A percentile compares a stretch with the other conserved stretches of the same genome.
These are phyloP conservation scores for Volvox carteri DNA, from an alignment of 163 green algal species.

Conservation along the genomic window DNA sequence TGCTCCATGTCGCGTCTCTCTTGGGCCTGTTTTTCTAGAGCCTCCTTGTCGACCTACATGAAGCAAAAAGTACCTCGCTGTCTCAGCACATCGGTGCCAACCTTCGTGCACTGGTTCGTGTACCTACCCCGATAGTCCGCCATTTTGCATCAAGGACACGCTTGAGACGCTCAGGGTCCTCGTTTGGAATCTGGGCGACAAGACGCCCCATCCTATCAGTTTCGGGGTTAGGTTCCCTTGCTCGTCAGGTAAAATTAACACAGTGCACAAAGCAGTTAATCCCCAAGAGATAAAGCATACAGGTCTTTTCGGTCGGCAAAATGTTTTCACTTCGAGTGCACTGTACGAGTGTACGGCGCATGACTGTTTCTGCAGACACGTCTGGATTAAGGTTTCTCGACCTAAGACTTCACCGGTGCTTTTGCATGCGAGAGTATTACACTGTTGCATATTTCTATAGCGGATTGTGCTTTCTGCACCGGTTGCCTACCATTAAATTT, in stretches of 20 bases:
- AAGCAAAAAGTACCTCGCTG: neutral
- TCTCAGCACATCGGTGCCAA: neutral
- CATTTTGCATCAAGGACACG: slow-evolving; percentile 77
- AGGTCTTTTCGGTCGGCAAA: too few species aligned
- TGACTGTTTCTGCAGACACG: neutral
- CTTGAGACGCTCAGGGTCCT: slow-evolving; percentile 66
- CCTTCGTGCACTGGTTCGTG: neutral
- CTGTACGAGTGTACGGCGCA: neutral
- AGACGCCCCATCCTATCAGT: slow-evolving; percentile 63
- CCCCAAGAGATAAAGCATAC: too few species aligned
- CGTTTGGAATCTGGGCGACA: slow-evolving; percentile 67
- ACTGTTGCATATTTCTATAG: too few species aligned
- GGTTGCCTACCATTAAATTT: too few species aligned
- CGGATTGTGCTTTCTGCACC: too few species aligned
- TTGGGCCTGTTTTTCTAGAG: slow-evolving; percentile 68
- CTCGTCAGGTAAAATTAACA: too few species aligned
- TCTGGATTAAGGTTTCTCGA: too few species aligned
- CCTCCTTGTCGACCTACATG: slow-evolving; percentile 69
- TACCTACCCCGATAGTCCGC: slow-evolving; percentile 72
- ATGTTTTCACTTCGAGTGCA: slow-evolving; percentile 4
- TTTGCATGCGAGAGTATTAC: too few species aligned
- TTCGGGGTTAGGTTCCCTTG: neutral
- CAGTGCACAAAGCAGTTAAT: too few species aligned
- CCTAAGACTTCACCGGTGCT: too few species aligned
- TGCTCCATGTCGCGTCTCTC: slow-evolving; percentile 62